Evolutionary conservation across 2,329 filamentous ascomycete species (phyloP), one percentile per base, ranked within the genome.

Genomic region (Rhinocladiella similis): DNA sequence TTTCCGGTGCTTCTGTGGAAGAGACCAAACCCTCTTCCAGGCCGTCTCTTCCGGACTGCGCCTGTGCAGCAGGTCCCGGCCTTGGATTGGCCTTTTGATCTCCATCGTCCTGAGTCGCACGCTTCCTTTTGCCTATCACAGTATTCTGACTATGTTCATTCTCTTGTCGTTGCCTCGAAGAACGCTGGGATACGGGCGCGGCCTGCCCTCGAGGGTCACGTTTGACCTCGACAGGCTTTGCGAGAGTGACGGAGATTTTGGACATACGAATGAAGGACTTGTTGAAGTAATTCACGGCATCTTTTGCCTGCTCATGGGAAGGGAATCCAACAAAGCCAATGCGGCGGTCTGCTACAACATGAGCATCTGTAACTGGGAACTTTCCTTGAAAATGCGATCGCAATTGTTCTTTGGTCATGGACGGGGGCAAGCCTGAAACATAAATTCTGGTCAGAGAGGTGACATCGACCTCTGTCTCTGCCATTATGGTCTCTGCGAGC

Each of bases 291-390:
- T 90, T 92, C 71, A 95, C 89, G 43, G 94, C 93, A 69, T 86
- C 84, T 55, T 83, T 79, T 54, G 94, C 94, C 70, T 90, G 88
- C 60, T 93, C 85, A 13, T 88, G 78, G 50, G 84, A 89, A 75
- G 90, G 92, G 80, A 93, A 97, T 61, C 94, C 94, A 58, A 99
- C 85, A 80, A 96, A 99, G 66, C 92, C 94, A 73, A 99, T 97
- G 65, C 92, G 85, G 67, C 94, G 85, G 68, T 91, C 86, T 5
- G 90, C 84, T 69, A 97, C 90, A 70, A 97, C 83, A 81, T 96
- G 96, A 67, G 91, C 84, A 76, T 99, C 94, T 51, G 93, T 97
- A 69, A 97, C 84, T 62, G 88, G 79, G 61, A 84, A 84, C 60
- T 87, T 87, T 66, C 84, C 82, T 58, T 88, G 84, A 74, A 99